phyloP scores from a whole-genome alignment of 1,139 yeast species.

The Hemisphaericaspora lyxosophila region DNA sequence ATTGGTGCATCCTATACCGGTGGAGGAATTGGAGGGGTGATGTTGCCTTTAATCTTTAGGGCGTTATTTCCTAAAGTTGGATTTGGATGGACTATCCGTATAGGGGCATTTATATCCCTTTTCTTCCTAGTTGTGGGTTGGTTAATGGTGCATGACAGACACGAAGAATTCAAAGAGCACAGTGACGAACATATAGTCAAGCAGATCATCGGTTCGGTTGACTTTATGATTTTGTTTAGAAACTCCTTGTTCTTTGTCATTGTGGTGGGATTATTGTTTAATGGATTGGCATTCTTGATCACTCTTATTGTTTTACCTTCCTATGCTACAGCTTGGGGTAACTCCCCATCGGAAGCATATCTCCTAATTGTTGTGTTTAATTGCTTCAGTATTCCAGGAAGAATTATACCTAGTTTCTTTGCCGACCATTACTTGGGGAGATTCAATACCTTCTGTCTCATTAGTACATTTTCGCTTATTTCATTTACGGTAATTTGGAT shows the following conservation, averaged over 20 bases:
- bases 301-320: slow-evolving; percentile 28
- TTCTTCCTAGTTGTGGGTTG: slow-evolving; percentile 17
- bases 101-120: slow-evolving; percentile 24
- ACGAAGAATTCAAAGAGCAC: slow-evolving; percentile 18
- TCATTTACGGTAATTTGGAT: slow-evolving; percentile 29
- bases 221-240: slow-evolving; percentile 24
- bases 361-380: slow-evolving; percentile 29
- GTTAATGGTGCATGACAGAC: slow-evolving; percentile 22
- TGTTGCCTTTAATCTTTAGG: slow-evolving; percentile 29
- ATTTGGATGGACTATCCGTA: slow-evolving; percentile 30
- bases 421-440: slow-evolving; percentile 32
- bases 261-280: slow-evolving; percentile 31
- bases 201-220: slow-evolving; percentile 25
- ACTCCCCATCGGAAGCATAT: slow-evolving; percentile 21
- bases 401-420: slow-evolving; percentile 28
- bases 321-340: slow-evolving; percentile 30
- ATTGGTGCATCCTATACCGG: slow-evolving; percentile 28
- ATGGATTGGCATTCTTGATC: slow-evolving; percentile 29
- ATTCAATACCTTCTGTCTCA: slow-evolving; percentile 27
- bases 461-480: slow-evolving; percentile 20
- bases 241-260: slow-evolving; percentile 25
- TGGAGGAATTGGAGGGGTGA: slow-evolving; percentile 31
- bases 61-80: slow-evolving; percentile 31
- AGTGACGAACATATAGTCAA: slow-evolving; percentile 10
- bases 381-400: slow-evolving; percentile 29